Evolutionary conservation across 352 stramenopile genomes (phyloP).

Genomic region (Globisporangium orthogonon): DNA sequence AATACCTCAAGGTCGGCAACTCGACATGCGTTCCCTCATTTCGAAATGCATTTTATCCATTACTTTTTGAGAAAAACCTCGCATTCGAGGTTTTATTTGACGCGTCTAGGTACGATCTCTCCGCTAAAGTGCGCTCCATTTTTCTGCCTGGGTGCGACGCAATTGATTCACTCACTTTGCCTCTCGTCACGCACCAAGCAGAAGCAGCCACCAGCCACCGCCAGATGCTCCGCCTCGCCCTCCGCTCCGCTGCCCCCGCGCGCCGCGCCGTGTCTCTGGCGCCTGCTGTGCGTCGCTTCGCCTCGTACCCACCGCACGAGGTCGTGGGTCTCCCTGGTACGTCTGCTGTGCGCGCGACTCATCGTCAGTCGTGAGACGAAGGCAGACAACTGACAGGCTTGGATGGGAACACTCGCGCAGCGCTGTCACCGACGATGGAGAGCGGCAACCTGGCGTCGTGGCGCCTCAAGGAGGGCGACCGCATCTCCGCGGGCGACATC

Average conservation of each 20-base stretch:
- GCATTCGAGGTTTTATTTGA: background rate
- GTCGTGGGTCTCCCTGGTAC: conserved; percentile 72
- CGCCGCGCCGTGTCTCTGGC: conserved; percentile 29
- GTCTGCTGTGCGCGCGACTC: background rate
- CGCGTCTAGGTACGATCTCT: background rate
- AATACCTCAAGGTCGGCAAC: too few species aligned
- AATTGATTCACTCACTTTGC: background rate
- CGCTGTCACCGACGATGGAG: conserved; percentile 97
- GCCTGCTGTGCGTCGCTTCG: conserved; percentile 31
- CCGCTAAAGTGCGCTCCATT: background rate
- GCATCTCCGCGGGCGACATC: conserved; percentile 91
- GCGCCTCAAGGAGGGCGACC: conserved; percentile 90
- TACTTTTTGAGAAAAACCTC: background rate
- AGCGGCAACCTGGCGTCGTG: conserved; percentile 94
- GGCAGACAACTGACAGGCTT: background rate
- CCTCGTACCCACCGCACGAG: conserved; percentile 74
- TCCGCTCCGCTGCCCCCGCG: conserved; percentile 38
- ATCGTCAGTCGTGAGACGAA: background rate
- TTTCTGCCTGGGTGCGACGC: conserved; percentile 5
- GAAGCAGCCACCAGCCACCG: too few species aligned
- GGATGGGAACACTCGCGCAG: conserved; percentile 14
- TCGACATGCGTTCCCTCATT: too few species aligned
- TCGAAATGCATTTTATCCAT: too few species aligned
- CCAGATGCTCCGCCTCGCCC: conserved; percentile 53
- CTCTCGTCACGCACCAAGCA: background rate